Conservation (phyloP, 164 flowering plant species). For the Umbellularia californica region DNA sequence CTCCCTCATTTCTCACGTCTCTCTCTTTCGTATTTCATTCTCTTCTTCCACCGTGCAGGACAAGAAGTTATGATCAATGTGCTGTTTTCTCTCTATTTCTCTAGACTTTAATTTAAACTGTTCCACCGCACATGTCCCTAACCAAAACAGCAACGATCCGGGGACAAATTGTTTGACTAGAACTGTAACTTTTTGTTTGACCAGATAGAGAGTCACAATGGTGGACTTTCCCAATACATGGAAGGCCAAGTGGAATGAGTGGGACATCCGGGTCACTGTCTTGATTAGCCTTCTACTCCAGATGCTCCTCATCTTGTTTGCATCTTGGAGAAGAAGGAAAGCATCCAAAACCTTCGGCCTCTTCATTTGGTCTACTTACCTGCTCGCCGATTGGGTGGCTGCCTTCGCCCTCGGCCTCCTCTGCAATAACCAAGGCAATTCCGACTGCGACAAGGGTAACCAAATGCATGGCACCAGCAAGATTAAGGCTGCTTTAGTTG, state of each 20-base stretch:
- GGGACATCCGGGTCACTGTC: slow-evolving; percentile 28
- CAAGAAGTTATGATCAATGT: too few species aligned
- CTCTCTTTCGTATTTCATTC: too few species aligned
- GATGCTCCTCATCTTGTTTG: slow-evolving; percentile 20
- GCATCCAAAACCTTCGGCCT: not conserved
- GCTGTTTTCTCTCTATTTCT: too few species aligned
- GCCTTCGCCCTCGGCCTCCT: slow-evolving; percentile 41
- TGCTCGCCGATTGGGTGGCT: slow-evolving; percentile 46
- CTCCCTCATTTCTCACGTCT: too few species aligned
- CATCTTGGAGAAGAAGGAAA: slow-evolving; percentile 25
- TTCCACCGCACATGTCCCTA: too few species aligned
- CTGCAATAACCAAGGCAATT: slow-evolving; percentile 20
- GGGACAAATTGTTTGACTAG: too few species aligned
- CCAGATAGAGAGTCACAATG: not conserved
- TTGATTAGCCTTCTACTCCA: slow-evolving; percentile 25
- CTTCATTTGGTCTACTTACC: slow-evolving; percentile 29
- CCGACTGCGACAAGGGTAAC: not conserved
- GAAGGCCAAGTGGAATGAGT: slow-evolving; percentile 17
- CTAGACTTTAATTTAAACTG: too few species aligned
- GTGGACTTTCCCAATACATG: not conserved
- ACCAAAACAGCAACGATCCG: too few species aligned
- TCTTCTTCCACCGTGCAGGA: too few species aligned
- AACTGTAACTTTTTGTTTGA: too few species aligned
- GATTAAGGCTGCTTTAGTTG: not conserved
- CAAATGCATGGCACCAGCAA: not conserved